Evolutionary conservation across 2,329 filamentous ascomycete species (phyloP).

Genomic region (Cercospora sp.): DNA sequence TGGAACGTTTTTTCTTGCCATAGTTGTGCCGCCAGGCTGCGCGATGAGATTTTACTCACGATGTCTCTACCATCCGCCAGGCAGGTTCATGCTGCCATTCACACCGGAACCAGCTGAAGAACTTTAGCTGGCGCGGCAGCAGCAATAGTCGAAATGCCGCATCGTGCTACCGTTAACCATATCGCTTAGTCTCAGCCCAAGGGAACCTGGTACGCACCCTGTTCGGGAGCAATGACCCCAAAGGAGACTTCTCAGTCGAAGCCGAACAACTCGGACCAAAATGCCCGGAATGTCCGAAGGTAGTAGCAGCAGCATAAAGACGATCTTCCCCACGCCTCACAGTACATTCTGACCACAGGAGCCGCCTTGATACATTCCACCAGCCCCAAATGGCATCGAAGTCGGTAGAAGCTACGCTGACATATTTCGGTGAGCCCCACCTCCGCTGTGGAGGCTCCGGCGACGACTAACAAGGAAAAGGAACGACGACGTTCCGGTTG

Average conservation of each 20-base stretch:
- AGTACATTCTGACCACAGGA: neutral
- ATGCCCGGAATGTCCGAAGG: neutral
- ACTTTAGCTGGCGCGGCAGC: neutral
- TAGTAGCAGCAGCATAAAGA: neutral
- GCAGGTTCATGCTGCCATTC: too few relatives aligned
- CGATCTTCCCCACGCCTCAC: neutral
- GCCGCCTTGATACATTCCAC: neutral
- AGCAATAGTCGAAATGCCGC: neutral
- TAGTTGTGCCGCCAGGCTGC: too few relatives aligned
- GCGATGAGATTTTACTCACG: too few relatives aligned
- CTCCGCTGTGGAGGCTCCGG: neutral
- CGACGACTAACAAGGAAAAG: neutral
- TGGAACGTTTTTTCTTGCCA: too few relatives aligned
- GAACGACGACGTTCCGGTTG: constrained; percentile 15
- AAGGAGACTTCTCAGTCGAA: neutral
- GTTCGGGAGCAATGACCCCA: neutral
- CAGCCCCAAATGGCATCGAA: neutral
- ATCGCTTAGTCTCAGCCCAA: neutral
- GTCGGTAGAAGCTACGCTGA: neutral
- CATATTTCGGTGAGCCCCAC: neutral
- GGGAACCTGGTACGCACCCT: neutral
- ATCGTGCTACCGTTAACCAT: neutral
- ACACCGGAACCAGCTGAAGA: too few relatives aligned
- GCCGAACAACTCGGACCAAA: neutral
- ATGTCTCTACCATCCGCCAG: too few relatives aligned